phyloP scores from a whole-genome alignment of 2,329 filamentous ascomycete genomes.

The Setomelanomma holmii region DNA sequence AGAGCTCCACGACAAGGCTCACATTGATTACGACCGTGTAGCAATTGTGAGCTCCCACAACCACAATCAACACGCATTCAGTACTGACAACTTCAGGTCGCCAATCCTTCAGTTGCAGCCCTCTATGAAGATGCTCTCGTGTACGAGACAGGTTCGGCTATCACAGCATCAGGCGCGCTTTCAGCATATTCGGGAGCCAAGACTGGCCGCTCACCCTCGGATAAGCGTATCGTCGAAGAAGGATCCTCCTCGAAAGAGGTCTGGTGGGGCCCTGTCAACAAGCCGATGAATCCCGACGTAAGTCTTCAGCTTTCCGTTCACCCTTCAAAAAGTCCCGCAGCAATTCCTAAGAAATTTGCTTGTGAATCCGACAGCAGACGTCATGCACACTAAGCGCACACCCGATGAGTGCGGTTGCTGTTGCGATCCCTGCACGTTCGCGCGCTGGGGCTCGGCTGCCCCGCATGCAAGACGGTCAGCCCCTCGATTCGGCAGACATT shows the following conservation, averaged over 20 bases:
- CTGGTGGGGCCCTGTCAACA: slow-evolving; percentile 99
- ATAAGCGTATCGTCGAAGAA: slow-evolving; percentile 98
- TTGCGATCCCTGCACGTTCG: slow-evolving; percentile 37
- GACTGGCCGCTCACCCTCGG: slow-evolving; percentile 93
- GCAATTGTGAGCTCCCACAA: slow-evolving; percentile 76
- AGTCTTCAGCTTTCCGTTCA: slow-evolving; percentile 49
- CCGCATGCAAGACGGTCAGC: slow-evolving; percentile 38
- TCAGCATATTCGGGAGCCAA: slow-evolving; percentile 98
- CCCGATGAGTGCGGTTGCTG: slow-evolving; percentile 34
- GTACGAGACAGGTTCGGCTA: slow-evolving; percentile 96
- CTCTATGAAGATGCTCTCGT: slow-evolving; percentile 99
- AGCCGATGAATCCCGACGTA: slow-evolving; percentile 97
- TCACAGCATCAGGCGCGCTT: slow-evolving; percentile 92
- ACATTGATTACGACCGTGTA: slow-evolving; percentile 99
- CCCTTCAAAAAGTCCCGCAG: slow-evolving; percentile 13
- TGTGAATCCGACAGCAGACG: slow-evolving; percentile 41
- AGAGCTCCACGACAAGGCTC: slow-evolving; percentile 94
- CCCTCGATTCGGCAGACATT: background rate
- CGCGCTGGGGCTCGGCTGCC: slow-evolving; percentile 41
- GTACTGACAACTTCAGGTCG: slow-evolving; percentile 58
- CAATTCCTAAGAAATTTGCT: slow-evolving; percentile 26
- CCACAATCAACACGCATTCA: slow-evolving; percentile 6
- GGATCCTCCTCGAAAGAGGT: slow-evolving; percentile 85
- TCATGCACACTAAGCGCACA: slow-evolving; percentile 43
- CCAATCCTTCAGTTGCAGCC: slow-evolving; percentile 93